phyloP scores from a whole-genome alignment of 495 filamentous ascomycete species.

The Poronia punctata region DNA sequence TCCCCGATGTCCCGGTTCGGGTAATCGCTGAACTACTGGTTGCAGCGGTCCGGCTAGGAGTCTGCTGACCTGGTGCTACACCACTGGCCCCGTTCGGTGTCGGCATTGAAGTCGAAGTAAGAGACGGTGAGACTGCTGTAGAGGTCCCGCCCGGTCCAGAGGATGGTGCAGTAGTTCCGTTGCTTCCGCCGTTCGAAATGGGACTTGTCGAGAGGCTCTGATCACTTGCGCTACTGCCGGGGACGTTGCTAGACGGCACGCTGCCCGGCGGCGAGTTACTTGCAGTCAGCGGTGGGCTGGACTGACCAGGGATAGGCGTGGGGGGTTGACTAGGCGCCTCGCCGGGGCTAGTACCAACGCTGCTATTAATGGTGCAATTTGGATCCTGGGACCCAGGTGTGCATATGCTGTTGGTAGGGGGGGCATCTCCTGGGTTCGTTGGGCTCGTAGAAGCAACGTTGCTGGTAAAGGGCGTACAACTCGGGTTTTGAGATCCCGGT shows the following conservation, averaged over 20 bases:
- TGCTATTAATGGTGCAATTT: too few species aligned
- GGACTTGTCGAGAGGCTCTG: background rate
- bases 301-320: background rate
- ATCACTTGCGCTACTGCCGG: background rate
- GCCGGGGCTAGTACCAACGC: constrained; percentile 1
- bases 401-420: too few species aligned
- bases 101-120: background rate
- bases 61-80: constrained; percentile 9
- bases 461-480: too few species aligned
- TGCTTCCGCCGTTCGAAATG: constrained; percentile 1
- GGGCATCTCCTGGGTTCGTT: too few species aligned
- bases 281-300: background rate
- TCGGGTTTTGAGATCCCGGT: too few species aligned
- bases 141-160: constrained; percentile 1
- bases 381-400: too few species aligned
- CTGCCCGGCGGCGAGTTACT: constrained; percentile 1
- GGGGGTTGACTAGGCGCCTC: constrained; percentile 4
- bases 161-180: background rate
- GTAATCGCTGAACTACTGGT: background rate
- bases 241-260: background rate
- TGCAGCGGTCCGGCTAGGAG: background rate
- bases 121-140: too few species aligned
- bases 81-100: constrained; percentile 4
- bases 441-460: too few species aligned
- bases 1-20: background rate